These are phyloP conservation scores for Podospora appendiculata DNA, from an alignment of 495 filamentous ascomycete species.

Conservation along the genomic window DNA sequence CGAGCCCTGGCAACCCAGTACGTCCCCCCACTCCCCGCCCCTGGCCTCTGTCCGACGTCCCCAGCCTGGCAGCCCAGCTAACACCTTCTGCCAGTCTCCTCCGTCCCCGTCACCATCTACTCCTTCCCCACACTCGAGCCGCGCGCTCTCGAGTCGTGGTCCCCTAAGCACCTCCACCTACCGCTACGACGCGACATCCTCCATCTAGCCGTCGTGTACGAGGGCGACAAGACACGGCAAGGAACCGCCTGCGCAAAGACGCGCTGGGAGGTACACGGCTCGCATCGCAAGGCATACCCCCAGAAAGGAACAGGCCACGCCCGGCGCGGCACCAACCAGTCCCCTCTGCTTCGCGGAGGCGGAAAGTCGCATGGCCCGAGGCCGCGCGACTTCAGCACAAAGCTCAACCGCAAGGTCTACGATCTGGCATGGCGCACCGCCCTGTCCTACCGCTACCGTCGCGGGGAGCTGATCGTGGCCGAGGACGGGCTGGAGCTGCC, in stretches of 20 bases:
- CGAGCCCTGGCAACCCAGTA: constrained; percentile 17
- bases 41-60: too few relatives aligned
- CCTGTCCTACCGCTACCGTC: constrained; percentile 79
- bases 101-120: constrained; percentile 77
- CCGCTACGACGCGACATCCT: constrained; percentile 88
- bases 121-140: constrained; percentile 87
- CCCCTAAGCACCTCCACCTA: constrained; percentile 70
- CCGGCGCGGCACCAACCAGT: constrained; percentile 71
- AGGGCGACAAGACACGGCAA: constrained; percentile 80
- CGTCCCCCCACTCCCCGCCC: not conserved
- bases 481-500: constrained; percentile 62
- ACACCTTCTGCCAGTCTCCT: constrained; percentile 40
- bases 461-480: constrained; percentile 79
- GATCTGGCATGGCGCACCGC: constrained; percentile 94
- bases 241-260: constrained; percentile 83
- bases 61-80: constrained; percentile 13
- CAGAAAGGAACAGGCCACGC: constrained; percentile 84
- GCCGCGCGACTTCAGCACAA: constrained; percentile 80
- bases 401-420: constrained; percentile 82
- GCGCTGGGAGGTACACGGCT: constrained; percentile 76
- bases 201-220: constrained; percentile 86
- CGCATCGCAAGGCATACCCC: constrained; percentile 61
- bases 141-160: constrained; percentile 67
- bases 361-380: constrained; percentile 82
- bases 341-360: constrained; percentile 77